phyloP scores from a whole-genome alignment of 257 asterid species.

The Primulina tabacum region DNA sequence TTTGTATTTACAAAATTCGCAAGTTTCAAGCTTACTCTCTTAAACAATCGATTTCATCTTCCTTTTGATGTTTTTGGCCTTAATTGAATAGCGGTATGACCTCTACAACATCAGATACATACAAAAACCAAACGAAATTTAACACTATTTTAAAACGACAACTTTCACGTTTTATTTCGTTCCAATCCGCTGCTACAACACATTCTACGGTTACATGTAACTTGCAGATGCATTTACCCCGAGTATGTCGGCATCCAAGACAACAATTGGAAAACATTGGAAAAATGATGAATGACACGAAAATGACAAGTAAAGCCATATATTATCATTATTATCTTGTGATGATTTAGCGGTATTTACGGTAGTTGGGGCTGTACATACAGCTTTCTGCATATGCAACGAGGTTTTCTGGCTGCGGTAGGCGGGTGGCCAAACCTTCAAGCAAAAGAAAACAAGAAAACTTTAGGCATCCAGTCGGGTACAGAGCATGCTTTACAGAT shows the following conservation, averaged over 20 bases:
- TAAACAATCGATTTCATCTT: too few species aligned
- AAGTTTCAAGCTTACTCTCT: too few species aligned
- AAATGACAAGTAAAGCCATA: background rate
- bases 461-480: background rate
- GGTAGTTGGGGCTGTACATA: conserved; percentile 88
- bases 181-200: background rate
- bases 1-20: too few species aligned
- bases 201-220: background rate
- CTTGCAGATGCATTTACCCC: background rate
- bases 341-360: conserved; percentile 59
- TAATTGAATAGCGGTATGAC: too few species aligned
- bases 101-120: too few species aligned
- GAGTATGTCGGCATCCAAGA: background rate
- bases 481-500: background rate
- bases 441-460: background rate
- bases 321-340: background rate
- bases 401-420: conserved; percentile 67
- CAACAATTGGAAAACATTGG: background rate
- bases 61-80: too few species aligned
- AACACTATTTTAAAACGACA: background rate
- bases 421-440: conserved; percentile 82
- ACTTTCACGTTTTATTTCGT: background rate
- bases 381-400: conserved; percentile 77
- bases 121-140: background rate
- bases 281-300: background rate